phyloP scores from a whole-genome alignment of 2,329 filamentous ascomycete genomes.

The Hypoxylon sp. region DNA sequence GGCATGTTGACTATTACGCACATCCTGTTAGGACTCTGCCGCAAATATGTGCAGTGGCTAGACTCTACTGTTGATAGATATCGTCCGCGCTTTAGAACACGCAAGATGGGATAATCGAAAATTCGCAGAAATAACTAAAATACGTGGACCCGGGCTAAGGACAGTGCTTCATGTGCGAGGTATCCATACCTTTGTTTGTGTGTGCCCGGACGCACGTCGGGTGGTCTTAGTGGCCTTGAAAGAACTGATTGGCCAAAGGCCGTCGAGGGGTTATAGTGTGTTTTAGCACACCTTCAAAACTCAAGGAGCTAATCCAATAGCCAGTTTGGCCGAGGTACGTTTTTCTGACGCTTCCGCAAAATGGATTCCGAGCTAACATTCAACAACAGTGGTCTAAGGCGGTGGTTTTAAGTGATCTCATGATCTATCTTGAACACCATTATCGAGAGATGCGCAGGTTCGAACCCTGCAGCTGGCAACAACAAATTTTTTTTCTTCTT shows the following conservation, averaged over 20 bases:
- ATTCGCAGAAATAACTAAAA: conserved; percentile 11
- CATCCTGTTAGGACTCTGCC: conserved; percentile 18
- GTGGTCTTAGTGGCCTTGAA: neutral
- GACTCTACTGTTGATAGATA: neutral
- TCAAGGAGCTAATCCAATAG: conserved; percentile 11
- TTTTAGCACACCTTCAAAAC: conserved; percentile 1
- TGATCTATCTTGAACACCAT: conserved; percentile 43
- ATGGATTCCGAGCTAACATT: conserved; percentile 16
- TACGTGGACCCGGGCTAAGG: neutral
- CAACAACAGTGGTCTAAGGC: conserved; percentile 39
- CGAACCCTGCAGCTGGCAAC: conserved; percentile 45
- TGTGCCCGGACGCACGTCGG: neutral
- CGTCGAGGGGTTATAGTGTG: conserved; percentile 8
- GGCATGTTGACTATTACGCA: conserved; percentile 11
- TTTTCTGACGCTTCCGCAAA: neutral
- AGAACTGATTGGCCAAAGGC: conserved; percentile 10
- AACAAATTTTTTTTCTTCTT: conserved; percentile 2
- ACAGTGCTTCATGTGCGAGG: no score
- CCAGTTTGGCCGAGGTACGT: conserved; percentile 44
- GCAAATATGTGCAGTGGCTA: conserved; percentile 1
- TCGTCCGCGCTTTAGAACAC: neutral
- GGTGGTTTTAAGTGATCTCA: conserved; percentile 42
- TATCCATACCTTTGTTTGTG: neutral
- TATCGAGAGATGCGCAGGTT: conserved; percentile 46
- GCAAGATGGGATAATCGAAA: conserved; percentile 14